Percentiles rank a stretch among this genome's conserved stretches.
These are phyloP conservation scores for Malassezia obtusa DNA, from an alignment of 1,284 basidiomycete species.

Conservation along the genomic window DNA sequence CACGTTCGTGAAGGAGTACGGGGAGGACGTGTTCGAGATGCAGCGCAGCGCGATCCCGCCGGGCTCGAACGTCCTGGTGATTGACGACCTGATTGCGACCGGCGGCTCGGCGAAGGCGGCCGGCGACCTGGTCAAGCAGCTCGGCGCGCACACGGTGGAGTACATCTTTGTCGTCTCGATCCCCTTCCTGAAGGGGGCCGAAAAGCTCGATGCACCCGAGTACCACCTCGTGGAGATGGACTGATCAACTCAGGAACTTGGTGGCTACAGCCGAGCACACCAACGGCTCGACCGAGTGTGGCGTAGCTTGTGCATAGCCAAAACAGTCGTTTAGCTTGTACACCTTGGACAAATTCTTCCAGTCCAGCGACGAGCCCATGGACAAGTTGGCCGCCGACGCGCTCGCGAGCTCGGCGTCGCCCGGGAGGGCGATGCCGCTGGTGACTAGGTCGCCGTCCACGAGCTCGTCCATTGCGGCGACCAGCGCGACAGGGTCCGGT, in stretches of 20 bases:
- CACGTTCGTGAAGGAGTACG: constrained; percentile 89
- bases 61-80: constrained; percentile 73
- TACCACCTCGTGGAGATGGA: constrained; percentile 27
- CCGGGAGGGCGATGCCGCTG: background rate
- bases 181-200: constrained; percentile 66
- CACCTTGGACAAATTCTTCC: constrained; percentile 5
- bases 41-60: constrained; percentile 70
- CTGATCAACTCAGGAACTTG: constrained; percentile 13
- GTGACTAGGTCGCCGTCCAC: constrained; percentile 8
- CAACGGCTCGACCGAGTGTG: background rate
- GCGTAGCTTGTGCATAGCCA: background rate
- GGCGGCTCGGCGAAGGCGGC: constrained; percentile 91
- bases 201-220: constrained; percentile 75
- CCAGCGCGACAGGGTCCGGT: background rate
- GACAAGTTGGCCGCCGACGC: background rate
- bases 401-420: background rate
- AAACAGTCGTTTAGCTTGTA: constrained; percentile 12
- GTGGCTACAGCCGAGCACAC: constrained; percentile 12
- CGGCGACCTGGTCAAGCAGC: constrained; percentile 73
- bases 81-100: constrained; percentile 95
- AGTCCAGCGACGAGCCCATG: background rate
- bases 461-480: constrained; percentile 7
- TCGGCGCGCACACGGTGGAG: constrained; percentile 74
- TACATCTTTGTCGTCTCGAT: constrained; percentile 91
- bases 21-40: constrained; percentile 92